Conservation (phyloP, 1,139 yeast genomes). For the Hyphopichia burtonii region DNA sequence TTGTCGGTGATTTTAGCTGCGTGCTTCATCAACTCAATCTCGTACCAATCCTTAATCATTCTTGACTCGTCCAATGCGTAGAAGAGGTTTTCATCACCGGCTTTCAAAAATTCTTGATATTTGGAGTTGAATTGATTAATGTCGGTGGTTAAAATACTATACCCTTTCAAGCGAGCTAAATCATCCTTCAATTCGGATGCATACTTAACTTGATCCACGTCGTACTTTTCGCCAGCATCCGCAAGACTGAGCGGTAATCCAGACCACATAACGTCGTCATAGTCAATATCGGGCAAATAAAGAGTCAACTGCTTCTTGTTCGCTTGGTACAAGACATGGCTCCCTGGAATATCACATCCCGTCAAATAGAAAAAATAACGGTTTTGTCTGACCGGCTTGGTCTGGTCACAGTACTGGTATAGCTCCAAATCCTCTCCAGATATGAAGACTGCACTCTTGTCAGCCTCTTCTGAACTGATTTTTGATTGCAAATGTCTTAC, state of each 20-base stretch:
- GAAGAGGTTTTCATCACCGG: slow-evolving; percentile 50
- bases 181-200: slow-evolving; percentile 43
- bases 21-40: slow-evolving; percentile 68
- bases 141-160: slow-evolving; percentile 41
- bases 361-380: slow-evolving; percentile 84
- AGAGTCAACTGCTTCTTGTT: slow-evolving; percentile 57
- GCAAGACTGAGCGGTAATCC: slow-evolving; percentile 77
- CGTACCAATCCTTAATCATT: slow-evolving; percentile 78
- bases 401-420: slow-evolving; percentile 79
- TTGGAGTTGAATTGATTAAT: slow-evolving; percentile 34
- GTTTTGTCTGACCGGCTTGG: slow-evolving; percentile 80
- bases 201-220: slow-evolving; percentile 79
- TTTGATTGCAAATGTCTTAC: slow-evolving; percentile 36
- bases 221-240: slow-evolving; percentile 63
- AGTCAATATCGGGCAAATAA: slow-evolving; percentile 78
- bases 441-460: slow-evolving; percentile 46
- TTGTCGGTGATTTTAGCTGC: slow-evolving; percentile 86
- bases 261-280: slow-evolving; percentile 95
- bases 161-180: slow-evolving; percentile 13
- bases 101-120: slow-evolving; percentile 32
- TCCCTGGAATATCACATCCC: slow-evolving; percentile 83
- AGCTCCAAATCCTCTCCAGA: slow-evolving; percentile 64
- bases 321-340: slow-evolving; percentile 63
- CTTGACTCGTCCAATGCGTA: slow-evolving; percentile 86
- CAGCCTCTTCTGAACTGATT: slow-evolving; percentile 13